Evolutionary conservation across 2,329 filamentous ascomycete species (phyloP), one percentile per base, ranked within the genome.

Genomic region (Calonectria pseudoturangicola): DNA sequence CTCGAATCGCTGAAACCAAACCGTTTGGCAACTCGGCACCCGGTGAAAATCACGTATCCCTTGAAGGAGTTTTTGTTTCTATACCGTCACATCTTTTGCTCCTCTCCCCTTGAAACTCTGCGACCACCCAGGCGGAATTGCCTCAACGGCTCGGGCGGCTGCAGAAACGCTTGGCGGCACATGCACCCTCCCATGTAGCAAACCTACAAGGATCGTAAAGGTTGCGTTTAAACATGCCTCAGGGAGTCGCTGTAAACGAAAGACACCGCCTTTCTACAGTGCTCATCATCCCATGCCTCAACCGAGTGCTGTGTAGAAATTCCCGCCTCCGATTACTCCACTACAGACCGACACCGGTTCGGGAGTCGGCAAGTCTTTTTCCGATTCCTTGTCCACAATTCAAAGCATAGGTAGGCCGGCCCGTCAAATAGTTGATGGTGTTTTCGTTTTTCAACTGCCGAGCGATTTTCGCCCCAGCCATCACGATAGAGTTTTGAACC

Each of bases 61-160:
- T 65, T 64, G 45, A 51, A 45, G 47, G 36, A 18, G 50, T 36
- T 43, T 8, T 39, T 9, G 45, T 58, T 63, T 50, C 47, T 54
- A 6, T 28, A 54, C 27, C 27, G 56, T 56, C 36, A 43, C 69
- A 63, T 50, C 43, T 21, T 28, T 28, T 18, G 12, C 33, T 36
- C 25, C n/a, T 18, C 41, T 51, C 43, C 15, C 50, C n/a, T 58
- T 21, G 6, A 58, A 51, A 28, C 33, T 50, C 41, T 15, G 15
- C 62, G 51, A 51, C 51, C 71, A 56, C 56, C 66, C 70, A 33
- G 62, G 56, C 56, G 39, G 21, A 71, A 71, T 73, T 65, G 39
- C 50, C 65, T 72, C 69, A 72, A 69, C 65, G 72, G 72, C 62
- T 54, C 65, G 66, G 54, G 69, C 69, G 60, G 69, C 69, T 68